These are phyloP conservation scores for barley (Hordeum vulgare) DNA, from an alignment of 176 grass and related monocot genomes.

Conservation along the genomic window DNA sequence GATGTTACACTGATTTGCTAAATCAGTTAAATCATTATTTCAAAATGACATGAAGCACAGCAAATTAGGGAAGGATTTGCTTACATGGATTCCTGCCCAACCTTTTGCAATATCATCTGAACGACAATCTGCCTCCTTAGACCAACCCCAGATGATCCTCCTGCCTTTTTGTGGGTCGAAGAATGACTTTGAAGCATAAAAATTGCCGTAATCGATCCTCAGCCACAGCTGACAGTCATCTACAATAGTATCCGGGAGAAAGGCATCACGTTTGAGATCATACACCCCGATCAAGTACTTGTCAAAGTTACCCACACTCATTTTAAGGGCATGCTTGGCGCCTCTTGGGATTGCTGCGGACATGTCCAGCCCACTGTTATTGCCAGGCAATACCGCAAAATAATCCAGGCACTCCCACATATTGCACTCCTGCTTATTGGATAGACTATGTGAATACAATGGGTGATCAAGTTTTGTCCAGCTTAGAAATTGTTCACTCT, in stretches of 20 bases:
- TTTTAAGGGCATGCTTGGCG: slow-evolving; percentile 61
- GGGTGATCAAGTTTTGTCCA: slow-evolving; percentile 45
- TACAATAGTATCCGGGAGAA: background rate
- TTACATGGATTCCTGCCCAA: slow-evolving; percentile 43
- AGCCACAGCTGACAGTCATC: slow-evolving; percentile 42
- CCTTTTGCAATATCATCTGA: background rate
- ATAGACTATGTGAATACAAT: slow-evolving; percentile 35
- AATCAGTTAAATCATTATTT: background rate
- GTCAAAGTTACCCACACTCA: slow-evolving; percentile 45
- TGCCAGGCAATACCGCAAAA: no score
- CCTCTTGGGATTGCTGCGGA: background rate
- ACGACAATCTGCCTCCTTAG: slow-evolving; percentile 51
- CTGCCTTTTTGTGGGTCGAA: slow-evolving; percentile 12
- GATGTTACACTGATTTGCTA: background rate
- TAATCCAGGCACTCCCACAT: no score
- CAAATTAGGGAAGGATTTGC: background rate
- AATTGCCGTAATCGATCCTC: slow-evolving; percentile 50
- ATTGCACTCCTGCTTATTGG: no score
- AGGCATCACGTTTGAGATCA: slow-evolving; percentile 15
- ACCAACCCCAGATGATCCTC: slow-evolving; percentile 68
- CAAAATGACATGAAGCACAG: background rate
- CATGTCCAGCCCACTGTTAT: no score
- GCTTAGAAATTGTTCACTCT: background rate
- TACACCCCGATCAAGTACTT: slow-evolving; percentile 61
- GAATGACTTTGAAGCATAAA: background rate